Base-by-base conservation (phyloP, 768 basidiomycete genomes). In the Fomitopsis pulvina region DNA sequence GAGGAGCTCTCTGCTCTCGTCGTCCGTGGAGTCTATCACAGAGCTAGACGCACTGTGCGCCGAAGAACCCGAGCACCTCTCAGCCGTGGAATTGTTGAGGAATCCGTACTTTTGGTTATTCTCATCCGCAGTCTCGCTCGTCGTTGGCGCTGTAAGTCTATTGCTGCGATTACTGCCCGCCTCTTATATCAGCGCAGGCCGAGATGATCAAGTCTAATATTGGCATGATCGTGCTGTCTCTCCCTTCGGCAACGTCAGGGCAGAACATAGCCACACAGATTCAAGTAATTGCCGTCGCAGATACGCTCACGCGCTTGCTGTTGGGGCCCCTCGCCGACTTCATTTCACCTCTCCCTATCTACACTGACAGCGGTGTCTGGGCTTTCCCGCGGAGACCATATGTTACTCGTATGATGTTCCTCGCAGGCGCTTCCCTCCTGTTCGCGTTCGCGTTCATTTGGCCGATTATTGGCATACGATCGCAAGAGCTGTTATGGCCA, bases 161-260 rank as follows among this genome's bases (percentile, higher is more conserved):
- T 29, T 42, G 18, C 5, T 2, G 21, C 12, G 16, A 18, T 40
- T 46, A 43, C 38, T 34, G 26, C 10, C 39, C 8, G 25, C 25
- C 14, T 37, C 34, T 37, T 16, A 46, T 21, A 3, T 12, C 47
- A 26, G 2, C 29, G 39, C 47, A 87, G 85, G 78, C 76, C 41
- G 87, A 90, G 63, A 90, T 88, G 87, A 73, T 92, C 20, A 81
- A 91, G 18, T 83, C 87, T 18, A 92, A 89, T 58, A 81, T 92
- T 41, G 88, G 87, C 30, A 80, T 84, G 1, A 85, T 91, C 45
- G 75, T 84, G 12, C 66, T 83, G 3, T 81, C 88, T 12, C 74
- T 89, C 29, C 21, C 51, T 4, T 39, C 60, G 6, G 30, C 47
- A 18, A 47, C 54, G 28, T 25, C 26, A 2, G 34, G 52, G 20